Percentiles rank a stretch among this genome's conserved stretches.
Evolutionary conservation across 106 monocot genomes (phyloP).

Genomic region (Agapanthus africanus): DNA sequence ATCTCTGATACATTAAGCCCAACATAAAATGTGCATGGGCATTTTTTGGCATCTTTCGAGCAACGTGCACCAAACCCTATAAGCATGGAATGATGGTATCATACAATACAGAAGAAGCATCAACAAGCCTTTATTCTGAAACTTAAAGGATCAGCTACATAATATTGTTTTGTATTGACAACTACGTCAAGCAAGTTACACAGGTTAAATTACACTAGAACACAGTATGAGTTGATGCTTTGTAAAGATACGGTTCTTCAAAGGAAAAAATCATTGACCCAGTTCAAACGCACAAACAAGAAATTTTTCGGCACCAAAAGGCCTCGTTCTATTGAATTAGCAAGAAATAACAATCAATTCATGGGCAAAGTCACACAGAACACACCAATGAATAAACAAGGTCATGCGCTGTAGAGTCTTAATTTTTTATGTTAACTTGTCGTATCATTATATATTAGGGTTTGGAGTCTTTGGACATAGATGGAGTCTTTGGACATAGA

Average conservation of each 20-base stretch:
- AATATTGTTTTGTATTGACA: too few species aligned
- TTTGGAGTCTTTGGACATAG: too few species aligned
- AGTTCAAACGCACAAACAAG: too few species aligned
- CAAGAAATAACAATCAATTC: neutral
- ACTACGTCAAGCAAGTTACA: neutral
- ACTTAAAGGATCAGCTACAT: too few species aligned
- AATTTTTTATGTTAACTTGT: neutral
- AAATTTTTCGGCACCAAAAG: too few species aligned
- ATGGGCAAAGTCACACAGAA: neutral
- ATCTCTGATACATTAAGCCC: constrained; percentile 93
- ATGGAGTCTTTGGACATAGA: too few species aligned
- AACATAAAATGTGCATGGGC: constrained; percentile 90
- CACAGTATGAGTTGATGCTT: neutral
- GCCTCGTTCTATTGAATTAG: neutral
- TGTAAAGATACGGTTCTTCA: neutral
- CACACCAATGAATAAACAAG: too few species aligned
- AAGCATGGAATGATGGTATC: constrained; percentile 16
- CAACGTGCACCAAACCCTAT: constrained; percentile 86
- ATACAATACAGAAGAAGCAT: neutral
- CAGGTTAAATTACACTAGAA: neutral
- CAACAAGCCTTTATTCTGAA: too few species aligned
- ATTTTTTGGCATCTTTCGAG: constrained; percentile 94
- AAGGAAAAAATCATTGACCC: neutral
- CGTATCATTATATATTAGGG: neutral
- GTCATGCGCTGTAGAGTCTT: too few species aligned